Percentiles rank a stretch among this genome's conserved stretches.
These are phyloP conservation scores for Ustilago nuda DNA, from an alignment of 1,284 basidiomycete genomes.

Conservation along the genomic window DNA sequence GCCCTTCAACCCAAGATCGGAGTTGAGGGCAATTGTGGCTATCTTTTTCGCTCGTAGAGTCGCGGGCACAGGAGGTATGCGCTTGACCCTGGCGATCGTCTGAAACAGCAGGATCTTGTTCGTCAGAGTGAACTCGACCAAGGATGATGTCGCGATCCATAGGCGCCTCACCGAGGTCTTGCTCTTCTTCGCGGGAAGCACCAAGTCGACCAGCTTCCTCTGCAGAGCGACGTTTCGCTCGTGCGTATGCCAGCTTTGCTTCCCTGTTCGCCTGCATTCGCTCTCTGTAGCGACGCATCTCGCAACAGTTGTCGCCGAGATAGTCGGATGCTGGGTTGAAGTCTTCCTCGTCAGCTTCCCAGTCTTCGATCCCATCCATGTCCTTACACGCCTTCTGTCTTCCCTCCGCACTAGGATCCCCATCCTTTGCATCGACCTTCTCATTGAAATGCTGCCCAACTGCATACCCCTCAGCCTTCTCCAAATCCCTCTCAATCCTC, in stretches of 20 bases:
- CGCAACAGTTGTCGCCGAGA: constrained; percentile 63
- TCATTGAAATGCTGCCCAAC: constrained; percentile 25
- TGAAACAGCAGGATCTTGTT: constrained; percentile 46
- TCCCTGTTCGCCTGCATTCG: constrained; percentile 32
- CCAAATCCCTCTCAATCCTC: constrained; percentile 54
- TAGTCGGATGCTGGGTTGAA: constrained; percentile 60
- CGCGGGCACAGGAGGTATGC: background rate
- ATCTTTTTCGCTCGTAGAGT: constrained; percentile 14
- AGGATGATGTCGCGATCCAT: constrained; percentile 54
- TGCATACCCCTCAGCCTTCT: constrained; percentile 44
- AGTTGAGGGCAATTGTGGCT: constrained; percentile 52
- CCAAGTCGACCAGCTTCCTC: constrained; percentile 22
- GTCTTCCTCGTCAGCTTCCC: constrained; percentile 53
- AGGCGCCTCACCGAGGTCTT: constrained; percentile 55
- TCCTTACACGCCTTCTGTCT: constrained; percentile 29
- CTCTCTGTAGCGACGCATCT: constrained; percentile 56
- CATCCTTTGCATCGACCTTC: constrained; percentile 14
- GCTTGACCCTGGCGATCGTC: constrained; percentile 46
- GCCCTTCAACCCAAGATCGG: constrained; percentile 65
- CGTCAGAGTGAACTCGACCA: constrained; percentile 35
- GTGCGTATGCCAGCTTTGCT: constrained; percentile 11
- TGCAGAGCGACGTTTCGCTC: constrained; percentile 25
- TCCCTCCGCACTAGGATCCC: constrained; percentile 10
- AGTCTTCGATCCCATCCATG: constrained; percentile 58
- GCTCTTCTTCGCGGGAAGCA: constrained; percentile 40